These are phyloP conservation scores for Tylopilus vinaceipallidus DNA, from an alignment of 768 basidiomycete species.

Conservation along the genomic window DNA sequence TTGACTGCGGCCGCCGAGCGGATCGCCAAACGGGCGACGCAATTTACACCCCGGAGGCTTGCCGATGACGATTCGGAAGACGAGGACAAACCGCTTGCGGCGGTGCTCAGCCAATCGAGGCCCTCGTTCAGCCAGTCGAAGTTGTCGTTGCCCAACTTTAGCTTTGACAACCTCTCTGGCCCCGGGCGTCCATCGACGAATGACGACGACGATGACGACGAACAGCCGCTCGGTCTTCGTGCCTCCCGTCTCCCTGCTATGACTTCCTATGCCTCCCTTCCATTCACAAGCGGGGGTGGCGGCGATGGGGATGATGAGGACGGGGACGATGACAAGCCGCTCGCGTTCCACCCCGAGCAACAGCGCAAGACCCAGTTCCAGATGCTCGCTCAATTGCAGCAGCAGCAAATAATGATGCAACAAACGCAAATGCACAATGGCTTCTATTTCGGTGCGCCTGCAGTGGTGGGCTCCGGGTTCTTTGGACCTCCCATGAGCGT, in stretches of 20 bases:
- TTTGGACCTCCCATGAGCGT: constrained; percentile 57
- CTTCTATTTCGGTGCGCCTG: constrained; percentile 67
- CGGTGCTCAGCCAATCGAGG: constrained; percentile 49
- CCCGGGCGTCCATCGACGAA: constrained; percentile 22
- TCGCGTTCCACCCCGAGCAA: constrained; percentile 76
- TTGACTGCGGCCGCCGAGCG: constrained; percentile 62
- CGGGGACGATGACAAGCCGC: constrained; percentile 69
- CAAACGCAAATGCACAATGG: constrained; percentile 73
- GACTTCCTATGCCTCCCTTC: constrained; percentile 25
- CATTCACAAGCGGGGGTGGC: constrained; percentile 38
- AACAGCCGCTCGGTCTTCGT: constrained; percentile 69
- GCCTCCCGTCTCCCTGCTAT: constrained; percentile 44
- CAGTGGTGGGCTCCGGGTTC: constrained; percentile 70
- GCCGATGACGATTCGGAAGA: constrained; percentile 52
- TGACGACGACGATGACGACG: constrained; percentile 59
- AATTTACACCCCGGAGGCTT: constrained; percentile 19
- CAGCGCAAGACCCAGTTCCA: constrained; percentile 64
- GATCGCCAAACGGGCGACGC: constrained; percentile 45
- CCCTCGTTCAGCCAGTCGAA: constrained; percentile 42
- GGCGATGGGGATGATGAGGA: constrained; percentile 65
- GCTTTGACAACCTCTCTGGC: constrained; percentile 36
- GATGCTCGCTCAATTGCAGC: constrained; percentile 40
- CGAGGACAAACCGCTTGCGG: constrained; percentile 61
- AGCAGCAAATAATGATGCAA: constrained; percentile 69
- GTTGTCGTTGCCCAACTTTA: constrained; percentile 42